These are phyloP conservation scores for Hymenoscyphus infarciens DNA, from an alignment of 2,329 filamentous ascomycete species.

Conservation along the genomic window DNA sequence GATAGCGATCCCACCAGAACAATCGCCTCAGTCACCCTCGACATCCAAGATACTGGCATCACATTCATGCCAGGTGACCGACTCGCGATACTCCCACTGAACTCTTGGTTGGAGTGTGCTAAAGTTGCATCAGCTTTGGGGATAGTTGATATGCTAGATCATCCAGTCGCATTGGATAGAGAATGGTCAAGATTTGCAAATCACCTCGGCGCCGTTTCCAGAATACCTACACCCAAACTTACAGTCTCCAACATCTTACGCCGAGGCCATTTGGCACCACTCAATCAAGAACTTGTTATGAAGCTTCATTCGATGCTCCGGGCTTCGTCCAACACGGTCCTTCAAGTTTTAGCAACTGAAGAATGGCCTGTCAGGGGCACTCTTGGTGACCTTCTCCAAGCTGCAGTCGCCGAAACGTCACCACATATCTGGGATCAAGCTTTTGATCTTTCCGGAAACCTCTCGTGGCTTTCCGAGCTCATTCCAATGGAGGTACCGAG, in stretches of 20 bases:
- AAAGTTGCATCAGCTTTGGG: constrained; percentile 52
- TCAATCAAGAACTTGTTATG: constrained; percentile 49
- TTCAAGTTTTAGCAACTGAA: constrained; percentile 47
- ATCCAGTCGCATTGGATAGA: constrained; percentile 38
- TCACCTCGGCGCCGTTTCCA: constrained; percentile 42
- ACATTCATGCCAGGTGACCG: constrained; percentile 52
- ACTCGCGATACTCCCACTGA: constrained; percentile 52
- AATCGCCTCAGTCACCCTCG: constrained; percentile 48
- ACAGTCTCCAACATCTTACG: constrained; percentile 48
- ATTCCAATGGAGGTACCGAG: constrained; percentile 48
- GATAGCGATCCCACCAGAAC: constrained; percentile 45
- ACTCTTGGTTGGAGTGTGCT: constrained; percentile 52
- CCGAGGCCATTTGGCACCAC: constrained; percentile 48
- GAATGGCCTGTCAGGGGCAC: constrained; percentile 51
- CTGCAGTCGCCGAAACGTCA: constrained; percentile 46
- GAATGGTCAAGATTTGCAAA: constrained; percentile 47
- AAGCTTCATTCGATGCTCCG: constrained; percentile 46
- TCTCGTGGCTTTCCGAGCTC: constrained; percentile 44
- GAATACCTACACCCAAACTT: constrained; percentile 34
- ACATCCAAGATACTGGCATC: constrained; percentile 50
- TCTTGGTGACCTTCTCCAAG: constrained; percentile 48
- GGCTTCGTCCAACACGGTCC: constrained; percentile 47
- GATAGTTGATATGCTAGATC: constrained; percentile 45
- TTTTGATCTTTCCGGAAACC: constrained; percentile 42
- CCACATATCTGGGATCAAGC: constrained; percentile 49